Evolutionary conservation across 768 basidiomycete genomes (phyloP).

Genomic region (Scleroderma bovista): DNA sequence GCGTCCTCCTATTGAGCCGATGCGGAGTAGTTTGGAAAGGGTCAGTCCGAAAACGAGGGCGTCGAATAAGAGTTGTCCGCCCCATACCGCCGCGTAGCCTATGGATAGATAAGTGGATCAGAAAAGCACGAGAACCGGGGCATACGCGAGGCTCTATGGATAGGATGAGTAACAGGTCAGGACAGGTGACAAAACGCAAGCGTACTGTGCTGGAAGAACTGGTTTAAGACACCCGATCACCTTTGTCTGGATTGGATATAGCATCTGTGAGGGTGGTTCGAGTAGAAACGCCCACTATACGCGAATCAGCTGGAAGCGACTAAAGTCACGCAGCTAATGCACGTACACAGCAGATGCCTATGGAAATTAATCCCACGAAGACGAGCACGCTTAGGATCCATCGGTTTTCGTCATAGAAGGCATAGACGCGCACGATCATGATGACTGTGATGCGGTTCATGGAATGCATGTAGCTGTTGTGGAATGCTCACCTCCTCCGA

Average conservation of each 20-base stretch:
- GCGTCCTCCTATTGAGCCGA: not conserved
- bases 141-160: not conserved
- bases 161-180: not conserved
- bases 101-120: too few species aligned
- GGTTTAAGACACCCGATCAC: not conserved
- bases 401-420: constrained; percentile 1
- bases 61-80: constrained; percentile 13
- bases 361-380: not conserved
- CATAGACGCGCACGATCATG: constrained; percentile 5
- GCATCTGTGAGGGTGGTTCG: not conserved
- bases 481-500: not conserved
- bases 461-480: not conserved
- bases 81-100: constrained; percentile 1
- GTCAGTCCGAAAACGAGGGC: constrained; percentile 13
- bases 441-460: not conserved
- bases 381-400: not conserved
- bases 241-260: not conserved
- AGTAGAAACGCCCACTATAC: not conserved
- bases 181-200: not conserved
- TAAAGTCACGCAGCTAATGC: not conserved
- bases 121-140: not conserved
- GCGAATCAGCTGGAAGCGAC: not conserved
- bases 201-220: not conserved
- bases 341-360: not conserved
- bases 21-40: not conserved